Base-by-base conservation (phyloP, 208 protist genomes). In the Trypanosoma caninum region DNA sequence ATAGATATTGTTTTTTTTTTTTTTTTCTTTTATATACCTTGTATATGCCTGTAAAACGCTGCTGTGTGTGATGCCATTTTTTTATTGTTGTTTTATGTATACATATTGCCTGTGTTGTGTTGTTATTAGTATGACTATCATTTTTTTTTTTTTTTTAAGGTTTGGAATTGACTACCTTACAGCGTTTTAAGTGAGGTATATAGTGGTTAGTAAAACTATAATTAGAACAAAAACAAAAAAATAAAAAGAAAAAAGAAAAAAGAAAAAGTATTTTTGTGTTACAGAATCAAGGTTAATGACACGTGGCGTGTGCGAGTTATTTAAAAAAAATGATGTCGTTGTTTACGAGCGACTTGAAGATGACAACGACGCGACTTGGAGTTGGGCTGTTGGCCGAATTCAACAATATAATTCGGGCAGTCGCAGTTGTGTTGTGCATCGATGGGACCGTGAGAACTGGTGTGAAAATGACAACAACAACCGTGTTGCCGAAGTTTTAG, bases 301-400 rank as follows among this genome's bases (percentile, higher is more conserved):
- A 2, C 20, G 22, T 3, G 25, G 20, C 4, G 25, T 30, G 35
- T 14, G 23, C 18, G 20, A 34, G 3, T 5, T 33, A 18, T 55
- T 56, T 23, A 31, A 53, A 5, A 25, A 31, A 16, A 55, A 55
- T 30, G 37, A 41, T 48, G 63, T 69, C 38, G 63, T 69, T 8
- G 52, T 55, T 5, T 69, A 69, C 46, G 63, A 69, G 27, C 41
- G 44, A 27, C 44, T 69, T 2, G 46, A 57, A 8, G 10, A 13
- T 34, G 30, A 45, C 11, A 48, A 35, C 18, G 55, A 25, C n/a
- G 37, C 22, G 33, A 46, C 6, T 22, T 62, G 63, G 63, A 47
- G 45, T 18, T 69, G 63, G 63, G 38, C 45, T 25, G 44, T 69
- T 27, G 63, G 63, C 35, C 55, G 54, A 27, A 59, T 69, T 38